Conservation (phyloP, 2,329 filamentous ascomycete genomes). For the Akanthomyces muscarius region DNA sequence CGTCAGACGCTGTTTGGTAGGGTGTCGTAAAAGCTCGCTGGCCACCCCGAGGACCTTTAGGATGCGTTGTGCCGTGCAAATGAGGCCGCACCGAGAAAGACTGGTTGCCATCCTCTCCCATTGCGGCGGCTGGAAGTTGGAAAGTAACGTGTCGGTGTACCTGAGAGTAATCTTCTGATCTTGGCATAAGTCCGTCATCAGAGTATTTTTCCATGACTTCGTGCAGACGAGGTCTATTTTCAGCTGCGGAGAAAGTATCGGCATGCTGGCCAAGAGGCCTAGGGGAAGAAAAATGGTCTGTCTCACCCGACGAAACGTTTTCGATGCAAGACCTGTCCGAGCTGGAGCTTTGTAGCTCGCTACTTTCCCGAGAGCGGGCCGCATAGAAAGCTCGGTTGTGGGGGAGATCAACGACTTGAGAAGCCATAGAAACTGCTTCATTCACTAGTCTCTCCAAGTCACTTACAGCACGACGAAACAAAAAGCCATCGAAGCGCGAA, state of each 20-base stretch:
- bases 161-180: conserved; percentile 16
- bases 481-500: conserved; percentile 24
- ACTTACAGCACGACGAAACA: conserved; percentile 35
- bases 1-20: neutral
- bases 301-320: neutral
- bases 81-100: conserved; percentile 3
- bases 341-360: neutral
- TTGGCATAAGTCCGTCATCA: conserved; percentile 11
- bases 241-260: conserved; percentile 24
- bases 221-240: conserved; percentile 25
- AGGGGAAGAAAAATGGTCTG: neutral
- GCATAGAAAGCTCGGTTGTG: conserved; percentile 20
- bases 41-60: neutral
- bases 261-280: conserved; percentile 25
- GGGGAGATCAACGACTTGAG: conserved; percentile 35
- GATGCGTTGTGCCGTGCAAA: neutral
- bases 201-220: conserved; percentile 28
- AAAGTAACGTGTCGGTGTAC: conserved; percentile 21
- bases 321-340: neutral
- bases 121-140: conserved; percentile 13
- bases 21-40: neutral
- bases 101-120: conserved; percentile 15
- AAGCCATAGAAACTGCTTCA: conserved; percentile 43
- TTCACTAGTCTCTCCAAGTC: conserved; percentile 45
- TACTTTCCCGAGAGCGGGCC: neutral